These are phyloP conservation scores for Pythium periplocum DNA, from an alignment of 352 stramenopile species.

Conservation along the genomic window DNA sequence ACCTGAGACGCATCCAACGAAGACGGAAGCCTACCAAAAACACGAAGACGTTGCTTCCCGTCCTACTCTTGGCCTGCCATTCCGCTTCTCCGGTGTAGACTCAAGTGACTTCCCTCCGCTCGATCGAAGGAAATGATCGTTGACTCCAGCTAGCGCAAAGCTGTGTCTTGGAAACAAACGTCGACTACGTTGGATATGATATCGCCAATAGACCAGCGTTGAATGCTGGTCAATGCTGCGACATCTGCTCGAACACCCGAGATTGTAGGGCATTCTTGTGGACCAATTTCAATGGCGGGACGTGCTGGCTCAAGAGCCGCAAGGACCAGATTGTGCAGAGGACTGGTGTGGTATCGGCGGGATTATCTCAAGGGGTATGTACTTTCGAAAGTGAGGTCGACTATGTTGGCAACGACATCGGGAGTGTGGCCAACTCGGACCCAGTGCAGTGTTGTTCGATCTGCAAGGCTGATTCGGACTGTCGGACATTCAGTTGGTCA, in stretches of 20 bases:
- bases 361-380: neutral
- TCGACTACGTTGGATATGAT: too few species aligned
- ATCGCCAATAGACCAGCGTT: too few species aligned
- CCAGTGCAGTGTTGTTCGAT: slow-evolving; percentile 22
- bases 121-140: neutral
- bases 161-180: too few species aligned
- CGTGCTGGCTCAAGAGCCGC: slow-evolving; percentile 13
- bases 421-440: slow-evolving; percentile 8
- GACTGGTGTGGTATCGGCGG: neutral
- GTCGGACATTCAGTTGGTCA: slow-evolving; percentile 14
- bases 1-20: too few species aligned
- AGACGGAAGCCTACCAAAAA: too few species aligned
- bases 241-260: too few species aligned
- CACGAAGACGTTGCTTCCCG: too few species aligned
- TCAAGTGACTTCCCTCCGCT: neutral
- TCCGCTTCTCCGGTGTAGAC: neutral
- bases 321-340: neutral
- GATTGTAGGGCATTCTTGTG: neutral
- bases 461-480: slow-evolving; percentile 13
- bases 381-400: slow-evolving; percentile 16
- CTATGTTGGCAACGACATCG: slow-evolving; percentile 28
- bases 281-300: slow-evolving; percentile 5
- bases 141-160: neutral
- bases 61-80: too few species aligned
- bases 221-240: too few species aligned